A percentile compares a stretch with the other conserved stretches of the same genome.
Evolutionary conservation across 2,329 filamentous ascomycete species (phyloP).

Genomic region (Diaporthe velutina): DNA sequence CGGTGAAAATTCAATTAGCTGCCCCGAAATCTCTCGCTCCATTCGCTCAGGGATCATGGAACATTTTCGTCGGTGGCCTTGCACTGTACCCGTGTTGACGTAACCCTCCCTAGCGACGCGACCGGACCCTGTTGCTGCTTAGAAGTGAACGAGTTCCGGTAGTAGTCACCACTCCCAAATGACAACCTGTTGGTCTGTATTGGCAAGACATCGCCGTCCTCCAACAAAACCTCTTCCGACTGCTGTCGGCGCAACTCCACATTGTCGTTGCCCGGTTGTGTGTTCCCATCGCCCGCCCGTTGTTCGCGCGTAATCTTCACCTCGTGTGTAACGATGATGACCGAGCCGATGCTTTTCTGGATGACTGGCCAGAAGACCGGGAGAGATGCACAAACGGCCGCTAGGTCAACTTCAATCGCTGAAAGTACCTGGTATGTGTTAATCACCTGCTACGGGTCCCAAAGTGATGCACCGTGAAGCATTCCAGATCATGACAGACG

Average conservation of each 20-base stretch:
- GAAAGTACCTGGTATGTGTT: no score
- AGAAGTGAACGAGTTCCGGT: conserved; percentile 18
- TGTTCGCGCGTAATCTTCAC: conserved; percentile 33
- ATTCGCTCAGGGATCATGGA: not conserved
- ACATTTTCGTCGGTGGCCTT: not conserved
- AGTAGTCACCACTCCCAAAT: not conserved
- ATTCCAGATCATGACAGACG: no score
- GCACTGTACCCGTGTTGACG: conserved; percentile 9
- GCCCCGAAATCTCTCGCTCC: not conserved
- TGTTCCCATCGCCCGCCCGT: not conserved
- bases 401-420: conserved; percentile 49
- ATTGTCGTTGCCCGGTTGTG: not conserved
- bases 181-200: conserved; percentile 8
- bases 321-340: conserved; percentile 46
- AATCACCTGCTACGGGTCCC: no score
- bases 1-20: not conserved
- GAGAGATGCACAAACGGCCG: conserved; percentile 26
- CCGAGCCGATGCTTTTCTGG: conserved; percentile 43
- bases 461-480: no score
- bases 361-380: conserved; percentile 42
- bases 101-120: not conserved
- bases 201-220: conserved; percentile 1
- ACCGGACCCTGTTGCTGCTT: conserved; percentile 5
- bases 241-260: conserved; percentile 10
- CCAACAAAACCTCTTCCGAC: conserved; percentile 10